A percentile compares a stretch with the other conserved stretches of the same genome.
phyloP scores from a whole-genome alignment of 192 early-diverging fungal genomes.

The Jimgerdemannia lactiflua region DNA sequence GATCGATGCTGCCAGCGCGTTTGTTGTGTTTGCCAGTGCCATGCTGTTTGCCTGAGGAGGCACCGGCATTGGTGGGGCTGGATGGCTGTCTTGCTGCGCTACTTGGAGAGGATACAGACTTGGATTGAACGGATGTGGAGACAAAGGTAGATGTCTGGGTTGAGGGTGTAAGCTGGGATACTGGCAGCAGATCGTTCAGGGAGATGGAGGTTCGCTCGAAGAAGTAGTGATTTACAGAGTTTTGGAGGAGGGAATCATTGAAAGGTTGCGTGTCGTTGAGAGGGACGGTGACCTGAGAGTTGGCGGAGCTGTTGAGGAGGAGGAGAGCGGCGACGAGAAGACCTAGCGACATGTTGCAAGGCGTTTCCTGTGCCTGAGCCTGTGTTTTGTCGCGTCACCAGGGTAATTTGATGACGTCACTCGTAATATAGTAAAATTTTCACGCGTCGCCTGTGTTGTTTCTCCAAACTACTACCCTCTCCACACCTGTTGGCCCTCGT shows the following conservation, averaged over 20 bases:
- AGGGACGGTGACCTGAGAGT: background rate
- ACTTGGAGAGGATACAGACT: background rate
- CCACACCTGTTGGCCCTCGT: too few relatives aligned
- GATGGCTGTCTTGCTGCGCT: background rate
- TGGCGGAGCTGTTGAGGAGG: background rate
- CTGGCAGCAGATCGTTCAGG: background rate
- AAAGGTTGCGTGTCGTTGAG: background rate
- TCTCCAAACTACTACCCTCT: too few relatives aligned
- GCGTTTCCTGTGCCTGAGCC: slow-evolving; percentile 1
- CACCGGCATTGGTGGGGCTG: background rate
- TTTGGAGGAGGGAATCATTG: background rate
- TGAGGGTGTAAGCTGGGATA: background rate
- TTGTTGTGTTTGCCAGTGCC: background rate
- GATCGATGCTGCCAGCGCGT: background rate
- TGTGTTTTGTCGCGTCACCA: too few relatives aligned
- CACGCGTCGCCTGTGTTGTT: too few relatives aligned
- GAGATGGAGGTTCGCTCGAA: background rate
- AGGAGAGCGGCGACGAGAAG: background rate
- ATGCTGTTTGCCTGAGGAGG: background rate
- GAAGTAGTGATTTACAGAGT: background rate
- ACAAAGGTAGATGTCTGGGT: background rate
- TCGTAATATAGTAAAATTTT: too few relatives aligned
- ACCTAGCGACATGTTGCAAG: too few relatives aligned
- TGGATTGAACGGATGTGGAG: background rate
- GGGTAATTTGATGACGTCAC: too few relatives aligned